Evolutionary conservation across 768 basidiomycete genomes (phyloP), one percentile per base, ranked within the genome.

Genomic region (Tricholomella constricta): DNA sequence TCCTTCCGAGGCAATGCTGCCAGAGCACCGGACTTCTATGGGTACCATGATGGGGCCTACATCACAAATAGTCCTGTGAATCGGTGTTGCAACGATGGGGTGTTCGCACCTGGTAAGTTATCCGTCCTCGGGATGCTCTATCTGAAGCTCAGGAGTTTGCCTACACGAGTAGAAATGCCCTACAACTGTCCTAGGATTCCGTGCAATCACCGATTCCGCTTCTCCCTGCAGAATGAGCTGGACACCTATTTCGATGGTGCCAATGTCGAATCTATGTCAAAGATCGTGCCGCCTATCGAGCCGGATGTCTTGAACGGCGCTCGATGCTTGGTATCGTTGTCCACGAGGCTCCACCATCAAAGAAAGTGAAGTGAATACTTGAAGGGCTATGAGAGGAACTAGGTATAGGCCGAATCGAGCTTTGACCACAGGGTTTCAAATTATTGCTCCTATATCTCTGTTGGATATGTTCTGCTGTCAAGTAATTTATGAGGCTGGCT

Each of bases 71-170:
- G 9, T 32, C 14, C 10, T 11, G 29, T 6, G 6, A 11, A 31
- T 31, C 6, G 11, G 10, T 14, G 14, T 32, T 2, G 14, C 20
- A n/a, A n/a, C n/a, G 10, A 32, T 7, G 29, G 48, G 40, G 40
- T 23, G 4, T 50, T 42, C 26, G 48, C 38, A n/a, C 48, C 48
- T 42, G 40, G 48, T 50, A 32, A n/a, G 38, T n/a, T 1, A 22
- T 31, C 20, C 38, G 27, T 41, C n/a, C n/a, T 17, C 10, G 20
- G 12, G 10, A n/a, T 12, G 41, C 14, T 25, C 20, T 25, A 9
- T 10, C 42, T 17, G 8, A 22, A 11, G 11, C 26, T 15, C 14
- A 43, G 20, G 2, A 22, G 38, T 17, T 14, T 20, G 11, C 40
- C 14, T n/a, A 14, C 10, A 19, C 25, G 26, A 19, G 14, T n/a